phyloP scores from a whole-genome alignment of 164 flowering plant species.

The Liquidambar formosana region DNA sequence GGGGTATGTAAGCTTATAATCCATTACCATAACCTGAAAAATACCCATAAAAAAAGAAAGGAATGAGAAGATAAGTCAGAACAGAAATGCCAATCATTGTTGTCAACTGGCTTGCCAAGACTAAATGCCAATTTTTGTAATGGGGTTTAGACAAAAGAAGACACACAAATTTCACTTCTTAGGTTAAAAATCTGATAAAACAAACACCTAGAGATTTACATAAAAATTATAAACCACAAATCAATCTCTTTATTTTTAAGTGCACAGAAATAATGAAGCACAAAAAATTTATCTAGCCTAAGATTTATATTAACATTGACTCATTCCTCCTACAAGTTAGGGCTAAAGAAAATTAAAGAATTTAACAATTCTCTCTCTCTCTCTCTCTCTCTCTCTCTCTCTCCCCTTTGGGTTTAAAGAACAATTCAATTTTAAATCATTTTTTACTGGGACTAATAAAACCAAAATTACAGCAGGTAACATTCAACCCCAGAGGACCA shows the following conservation, averaged over 20 bases:
- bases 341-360: neutral
- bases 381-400: neutral
- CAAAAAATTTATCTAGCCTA: too few species aligned
- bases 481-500: neutral
- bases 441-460: neutral
- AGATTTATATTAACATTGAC: neutral
- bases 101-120: neutral
- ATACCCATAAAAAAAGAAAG: neutral
- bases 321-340: neutral
- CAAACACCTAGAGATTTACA: neutral
- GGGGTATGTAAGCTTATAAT: conserved; percentile 93
- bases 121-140: neutral
- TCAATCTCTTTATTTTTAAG: neutral
- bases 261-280: too few species aligned
- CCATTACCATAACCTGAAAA: conserved; percentile 88
- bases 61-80: neutral
- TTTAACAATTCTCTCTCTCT: neutral
- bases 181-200: neutral
- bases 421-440: too few species aligned
- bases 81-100: neutral
- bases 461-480: neutral
- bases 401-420: too few species aligned
- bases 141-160: neutral
- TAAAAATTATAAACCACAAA: neutral
- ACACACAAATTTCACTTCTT: neutral